phyloP scores from a whole-genome alignment of 1,139 yeast genomes.

The Scheffersomyces lignicola region DNA sequence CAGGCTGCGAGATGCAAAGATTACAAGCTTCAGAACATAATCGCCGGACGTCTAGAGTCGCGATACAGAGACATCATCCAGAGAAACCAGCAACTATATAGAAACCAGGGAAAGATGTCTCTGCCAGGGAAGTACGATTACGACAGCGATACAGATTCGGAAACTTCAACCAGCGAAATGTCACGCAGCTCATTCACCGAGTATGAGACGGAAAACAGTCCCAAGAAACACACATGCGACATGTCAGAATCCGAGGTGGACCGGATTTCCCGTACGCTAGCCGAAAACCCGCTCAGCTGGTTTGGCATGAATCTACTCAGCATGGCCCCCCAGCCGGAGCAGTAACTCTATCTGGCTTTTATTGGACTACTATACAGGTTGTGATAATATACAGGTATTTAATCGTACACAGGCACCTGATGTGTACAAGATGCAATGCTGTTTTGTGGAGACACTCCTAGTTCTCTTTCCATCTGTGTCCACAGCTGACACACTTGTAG shows the following conservation, averaged over 20 bases:
- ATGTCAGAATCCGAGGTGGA: too few relatives aligned
- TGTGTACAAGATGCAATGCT: too few relatives aligned
- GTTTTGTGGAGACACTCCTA: slow-evolving; percentile 32
- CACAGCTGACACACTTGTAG: slow-evolving; percentile 89
- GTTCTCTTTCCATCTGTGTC: slow-evolving; percentile 96
- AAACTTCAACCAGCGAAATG: too few relatives aligned
- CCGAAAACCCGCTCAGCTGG: slow-evolving; percentile 19
- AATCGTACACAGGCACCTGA: background rate
- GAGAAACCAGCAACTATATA: slow-evolving; percentile 13
- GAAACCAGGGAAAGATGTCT: too few relatives aligned
- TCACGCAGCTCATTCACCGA: too few relatives aligned
- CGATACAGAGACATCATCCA: slow-evolving; percentile 21
- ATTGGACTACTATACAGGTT: slow-evolving; percentile 1
- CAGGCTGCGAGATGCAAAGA: slow-evolving; percentile 14
- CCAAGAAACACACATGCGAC: background rate
- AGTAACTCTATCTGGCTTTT: background rate
- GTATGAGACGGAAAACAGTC: background rate
- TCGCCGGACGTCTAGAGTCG: slow-evolving; percentile 26
- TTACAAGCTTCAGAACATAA: slow-evolving; percentile 22
- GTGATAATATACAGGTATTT: background rate
- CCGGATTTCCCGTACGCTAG: slow-evolving; percentile 11
- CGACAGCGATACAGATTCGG: too few relatives aligned
- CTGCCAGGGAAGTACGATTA: too few relatives aligned
- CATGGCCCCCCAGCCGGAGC: slow-evolving; percentile 1
- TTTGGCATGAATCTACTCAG: slow-evolving; percentile 17